phyloP scores from a whole-genome alignment of 768 basidiomycete genomes.

The Chalciporus piperatus region DNA sequence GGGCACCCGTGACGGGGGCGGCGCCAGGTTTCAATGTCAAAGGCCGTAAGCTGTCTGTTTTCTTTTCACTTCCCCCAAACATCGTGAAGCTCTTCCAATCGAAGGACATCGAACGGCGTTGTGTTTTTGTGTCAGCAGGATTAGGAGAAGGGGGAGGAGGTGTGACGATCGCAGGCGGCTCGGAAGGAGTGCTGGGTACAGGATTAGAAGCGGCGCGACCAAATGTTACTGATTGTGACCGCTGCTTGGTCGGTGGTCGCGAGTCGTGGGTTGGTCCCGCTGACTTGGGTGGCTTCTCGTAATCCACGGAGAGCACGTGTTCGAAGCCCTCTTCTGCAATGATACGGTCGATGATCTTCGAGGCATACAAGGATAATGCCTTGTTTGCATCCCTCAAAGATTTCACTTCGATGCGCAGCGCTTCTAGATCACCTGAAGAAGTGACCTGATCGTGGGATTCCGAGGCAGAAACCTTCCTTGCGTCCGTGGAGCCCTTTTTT shows the following conservation, averaged over 20 bases:
- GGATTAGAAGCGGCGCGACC: slow-evolving; percentile 37
- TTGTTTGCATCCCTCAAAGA: slow-evolving; percentile 94
- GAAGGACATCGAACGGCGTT: slow-evolving; percentile 78
- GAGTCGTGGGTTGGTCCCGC: slow-evolving; percentile 30
- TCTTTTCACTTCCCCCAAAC: slow-evolving; percentile 62
- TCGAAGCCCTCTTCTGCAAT: slow-evolving; percentile 96
- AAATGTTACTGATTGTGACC: slow-evolving; percentile 64
- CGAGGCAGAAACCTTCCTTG: slow-evolving; percentile 33
- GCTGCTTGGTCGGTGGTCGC: slow-evolving; percentile 37
- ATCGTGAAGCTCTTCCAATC: slow-evolving; percentile 81
- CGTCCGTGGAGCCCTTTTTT: slow-evolving; percentile 32
- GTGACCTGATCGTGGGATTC: slow-evolving; percentile 42
- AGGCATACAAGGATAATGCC: slow-evolving; percentile 90
- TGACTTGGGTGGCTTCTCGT: slow-evolving; percentile 59
- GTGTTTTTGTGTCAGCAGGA: slow-evolving; percentile 37
- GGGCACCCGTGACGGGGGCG: slow-evolving; percentile 52
- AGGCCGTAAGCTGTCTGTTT: slow-evolving; percentile 61
- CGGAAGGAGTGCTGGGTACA: slow-evolving; percentile 32
- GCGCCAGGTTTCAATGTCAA: slow-evolving; percentile 71
- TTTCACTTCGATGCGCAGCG: slow-evolving; percentile 85
- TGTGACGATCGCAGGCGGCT: slow-evolving; percentile 20
- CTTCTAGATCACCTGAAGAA: slow-evolving; percentile 60
- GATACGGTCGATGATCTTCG: slow-evolving; percentile 97
- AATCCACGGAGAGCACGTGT: slow-evolving; percentile 92
- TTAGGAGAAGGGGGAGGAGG: slow-evolving; percentile 24